Evolutionary conservation across 2,329 filamentous ascomycete species (phyloP), one percentile per base, ranked within the genome.

Genomic region (Claviceps citrina): DNA sequence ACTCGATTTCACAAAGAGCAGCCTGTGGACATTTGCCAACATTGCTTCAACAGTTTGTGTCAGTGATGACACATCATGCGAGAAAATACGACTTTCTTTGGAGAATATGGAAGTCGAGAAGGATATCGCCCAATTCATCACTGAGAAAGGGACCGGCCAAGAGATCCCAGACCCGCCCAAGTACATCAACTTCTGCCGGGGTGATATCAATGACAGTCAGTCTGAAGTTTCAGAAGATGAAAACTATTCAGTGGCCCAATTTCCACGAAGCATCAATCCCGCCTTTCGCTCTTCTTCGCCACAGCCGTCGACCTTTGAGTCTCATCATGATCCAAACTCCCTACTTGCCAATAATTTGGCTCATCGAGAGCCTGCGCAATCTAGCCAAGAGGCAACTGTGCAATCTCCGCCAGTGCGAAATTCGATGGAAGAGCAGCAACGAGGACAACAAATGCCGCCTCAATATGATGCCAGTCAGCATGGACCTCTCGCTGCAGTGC

Each of bases 101-200:
- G 93, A 98, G 63, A 83, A 84, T 54, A 93, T 93, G 64, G 91
- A 98, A 52, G 91, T 98, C 2, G 87, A 95, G 58, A 93, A 89
- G 58, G 93, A 98, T 57, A 95, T 98, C 46, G 65, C 76, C 18
- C 67, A 62, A 46, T 98, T 98, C 64, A 98, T 98, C 62, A 81
- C 72, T 46, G 86, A 93, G 36, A 74, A 65, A 47, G 89, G 89
- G 18, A 98, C 91, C 3, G 87, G 91, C 5, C 89, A 96, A 59
- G 93, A 98, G 58, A 98, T 98, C 35, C 93, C 91, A 1, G 91
- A 95, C 58, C 77, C 91, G 19, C 91, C 91, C 32, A 95, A 86
- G 59, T 98, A 95, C 59, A 95, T 98, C 74, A 95, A 98, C 66
- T 98, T 96, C 60, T 93, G 85, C 58, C 81, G 91, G 9, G 91